Evolutionary conservation across 2,329 filamentous ascomycete genomes (phyloP).

Genomic region (Phaeosphaeriaceae sp.): DNA sequence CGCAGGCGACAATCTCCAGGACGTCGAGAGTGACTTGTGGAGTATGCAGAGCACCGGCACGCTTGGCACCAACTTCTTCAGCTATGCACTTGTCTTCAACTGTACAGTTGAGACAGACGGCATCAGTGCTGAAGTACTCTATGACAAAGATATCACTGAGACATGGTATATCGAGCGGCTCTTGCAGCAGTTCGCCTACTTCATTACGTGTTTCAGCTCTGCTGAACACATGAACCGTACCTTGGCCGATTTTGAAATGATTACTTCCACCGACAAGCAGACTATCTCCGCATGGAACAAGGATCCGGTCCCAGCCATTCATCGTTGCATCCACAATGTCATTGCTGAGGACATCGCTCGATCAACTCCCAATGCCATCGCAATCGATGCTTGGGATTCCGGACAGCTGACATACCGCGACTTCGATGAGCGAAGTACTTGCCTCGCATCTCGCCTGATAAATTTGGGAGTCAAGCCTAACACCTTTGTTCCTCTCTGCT

Average conservation of each 20-base stretch:
- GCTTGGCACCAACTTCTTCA: constrained; percentile 46
- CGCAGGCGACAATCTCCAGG: constrained; percentile 38
- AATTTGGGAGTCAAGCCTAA: constrained; percentile 32
- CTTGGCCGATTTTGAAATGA: constrained; percentile 26
- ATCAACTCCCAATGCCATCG: constrained; percentile 25
- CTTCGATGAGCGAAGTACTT: constrained; percentile 34
- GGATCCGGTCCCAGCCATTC: constrained; percentile 28
- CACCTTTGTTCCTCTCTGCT: constrained; percentile 43
- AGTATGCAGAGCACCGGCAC: constrained; percentile 41
- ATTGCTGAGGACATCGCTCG: constrained; percentile 35
- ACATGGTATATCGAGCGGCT: constrained; percentile 37
- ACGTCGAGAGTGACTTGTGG: constrained; percentile 39
- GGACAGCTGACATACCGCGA: constrained; percentile 35
- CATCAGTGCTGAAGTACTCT: constrained; percentile 39
- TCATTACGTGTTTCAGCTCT: constrained; percentile 33
- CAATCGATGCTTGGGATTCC: constrained; percentile 42
- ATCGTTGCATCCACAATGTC: constrained; percentile 38
- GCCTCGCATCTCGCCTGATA: constrained; percentile 34
- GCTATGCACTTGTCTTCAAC: constrained; percentile 45
- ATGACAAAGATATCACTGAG: constrained; percentile 37
- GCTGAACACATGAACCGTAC: constrained; percentile 12
- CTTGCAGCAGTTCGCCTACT: constrained; percentile 38
- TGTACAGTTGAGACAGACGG: constrained; percentile 30
- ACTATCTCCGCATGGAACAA: constrained; percentile 36
- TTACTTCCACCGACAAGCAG: constrained; percentile 29